Conservation (phyloP, 352 stramenopile genomes). For the Phytophthora megakarya region DNA sequence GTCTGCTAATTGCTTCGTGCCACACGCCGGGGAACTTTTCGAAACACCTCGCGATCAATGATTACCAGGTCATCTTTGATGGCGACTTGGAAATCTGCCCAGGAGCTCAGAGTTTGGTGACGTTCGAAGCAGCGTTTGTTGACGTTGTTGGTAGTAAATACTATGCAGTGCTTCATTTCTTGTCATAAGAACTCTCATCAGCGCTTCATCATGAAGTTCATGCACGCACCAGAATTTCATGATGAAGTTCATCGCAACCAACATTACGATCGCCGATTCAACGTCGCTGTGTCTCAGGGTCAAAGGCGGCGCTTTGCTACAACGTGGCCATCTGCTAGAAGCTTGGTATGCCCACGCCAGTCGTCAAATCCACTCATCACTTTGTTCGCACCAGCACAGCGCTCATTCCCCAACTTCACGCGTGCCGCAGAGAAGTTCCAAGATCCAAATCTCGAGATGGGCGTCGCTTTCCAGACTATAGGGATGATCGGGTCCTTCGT, state of each 20-base stretch:
- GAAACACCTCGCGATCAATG: no score
- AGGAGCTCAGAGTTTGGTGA: no score
- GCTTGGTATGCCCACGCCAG: slow-evolving; percentile 11
- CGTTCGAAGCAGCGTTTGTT: not conserved
- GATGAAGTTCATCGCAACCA: not conserved
- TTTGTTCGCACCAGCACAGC: not conserved
- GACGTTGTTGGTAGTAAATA: no score
- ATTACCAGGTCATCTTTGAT: no score
- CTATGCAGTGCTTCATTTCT: not conserved
- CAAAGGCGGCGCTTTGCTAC: slow-evolving; percentile 16
- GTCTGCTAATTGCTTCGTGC: no score
- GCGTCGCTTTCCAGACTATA: slow-evolving; percentile 53
- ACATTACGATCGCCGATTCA: not conserved
- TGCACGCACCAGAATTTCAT: no score
- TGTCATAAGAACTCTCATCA: not conserved
- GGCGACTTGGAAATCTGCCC: no score
- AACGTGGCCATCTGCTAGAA: slow-evolving; percentile 16
- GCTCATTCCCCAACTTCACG: slow-evolving; percentile 25
- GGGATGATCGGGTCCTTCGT: slow-evolving; percentile 67
- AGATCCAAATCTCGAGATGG: slow-evolving; percentile 20
- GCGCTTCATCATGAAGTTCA: no score
- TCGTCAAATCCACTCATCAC: slow-evolving; percentile 19
- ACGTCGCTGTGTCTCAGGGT: slow-evolving; percentile 22
- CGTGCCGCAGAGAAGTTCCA: not conserved
- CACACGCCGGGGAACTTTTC: not conserved